phyloP scores from a whole-genome alignment of 768 basidiomycete species.

The Lentinula guzmanii region DNA sequence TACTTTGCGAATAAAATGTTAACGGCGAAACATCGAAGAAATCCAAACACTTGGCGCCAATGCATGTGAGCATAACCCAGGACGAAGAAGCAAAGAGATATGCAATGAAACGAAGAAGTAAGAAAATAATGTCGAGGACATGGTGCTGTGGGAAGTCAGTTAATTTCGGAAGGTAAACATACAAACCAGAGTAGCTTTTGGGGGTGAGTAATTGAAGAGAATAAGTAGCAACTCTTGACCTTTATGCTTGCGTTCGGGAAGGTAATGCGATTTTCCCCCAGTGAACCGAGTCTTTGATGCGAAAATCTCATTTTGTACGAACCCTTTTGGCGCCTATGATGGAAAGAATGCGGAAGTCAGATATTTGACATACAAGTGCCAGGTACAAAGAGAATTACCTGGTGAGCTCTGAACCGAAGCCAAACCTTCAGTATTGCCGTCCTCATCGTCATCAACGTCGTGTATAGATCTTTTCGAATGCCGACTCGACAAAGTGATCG shows the following conservation, averaged over 20 bases:
- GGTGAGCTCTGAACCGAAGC: slow-evolving; percentile 7
- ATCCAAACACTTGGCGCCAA: neutral
- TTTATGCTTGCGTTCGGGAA: neutral
- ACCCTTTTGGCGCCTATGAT: slow-evolving; percentile 6
- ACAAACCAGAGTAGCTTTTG: slow-evolving; percentile 49
- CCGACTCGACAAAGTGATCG: slow-evolving; percentile 50
- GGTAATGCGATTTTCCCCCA: neutral
- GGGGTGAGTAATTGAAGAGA: slow-evolving; percentile 28
- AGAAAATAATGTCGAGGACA: neutral
- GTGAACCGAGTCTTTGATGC: neutral
- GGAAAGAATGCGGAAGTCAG: no score
- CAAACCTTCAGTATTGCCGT: slow-evolving; percentile 25
- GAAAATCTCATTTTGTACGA: neutral
- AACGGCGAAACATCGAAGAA: neutral
- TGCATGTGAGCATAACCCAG: neutral
- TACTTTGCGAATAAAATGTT: neutral
- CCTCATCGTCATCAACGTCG: slow-evolving; percentile 38
- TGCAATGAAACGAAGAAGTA: neutral
- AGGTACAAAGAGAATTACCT: slow-evolving; percentile 4
- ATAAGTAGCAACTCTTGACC: neutral
- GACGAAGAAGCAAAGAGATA: neutral
- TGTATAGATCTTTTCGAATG: slow-evolving; percentile 46
- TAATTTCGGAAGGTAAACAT: neutral
- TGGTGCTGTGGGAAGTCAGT: neutral
- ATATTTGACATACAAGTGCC: neutral